Percentiles rank a stretch among this genome's conserved stretches.
phyloP scores from a whole-genome alignment of 2,329 filamentous ascomycete genomes.

The Aspergillus piperis region DNA sequence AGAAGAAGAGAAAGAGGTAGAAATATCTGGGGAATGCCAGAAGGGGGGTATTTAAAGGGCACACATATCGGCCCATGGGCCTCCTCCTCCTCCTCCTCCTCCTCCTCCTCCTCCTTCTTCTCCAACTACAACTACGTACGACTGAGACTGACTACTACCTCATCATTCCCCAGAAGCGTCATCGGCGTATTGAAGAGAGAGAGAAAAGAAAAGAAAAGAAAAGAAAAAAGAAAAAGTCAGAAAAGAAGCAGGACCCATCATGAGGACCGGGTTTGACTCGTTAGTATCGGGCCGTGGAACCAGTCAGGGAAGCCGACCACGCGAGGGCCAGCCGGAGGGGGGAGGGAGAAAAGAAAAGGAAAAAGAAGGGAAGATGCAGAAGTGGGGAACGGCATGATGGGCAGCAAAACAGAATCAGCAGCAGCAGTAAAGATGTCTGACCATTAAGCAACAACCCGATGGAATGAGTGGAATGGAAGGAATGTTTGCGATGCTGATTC shows the following conservation, averaged over 20 bases:
- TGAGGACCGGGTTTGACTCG: not conserved
- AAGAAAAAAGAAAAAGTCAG: not conserved
- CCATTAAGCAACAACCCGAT: not conserved
- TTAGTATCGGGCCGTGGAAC: constrained; percentile 7
- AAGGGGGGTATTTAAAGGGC: too few relatives aligned
- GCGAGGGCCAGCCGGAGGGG: not conserved
- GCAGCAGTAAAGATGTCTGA: not conserved
- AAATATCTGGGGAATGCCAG: too few relatives aligned
- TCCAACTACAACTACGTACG: too few relatives aligned
- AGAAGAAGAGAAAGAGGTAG: not conserved
- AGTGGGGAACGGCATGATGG: constrained; percentile 3
- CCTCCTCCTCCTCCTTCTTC: too few relatives aligned
- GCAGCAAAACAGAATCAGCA: not conserved
- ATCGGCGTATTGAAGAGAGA: not conserved
- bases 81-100: too few relatives aligned
- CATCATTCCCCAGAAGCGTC: not conserved
- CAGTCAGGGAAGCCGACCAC: constrained; percentile 5
- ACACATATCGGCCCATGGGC: too few relatives aligned
- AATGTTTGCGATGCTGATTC: not conserved
- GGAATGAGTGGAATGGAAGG: not conserved
- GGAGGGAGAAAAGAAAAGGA: not conserved
- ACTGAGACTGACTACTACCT: too few relatives aligned
- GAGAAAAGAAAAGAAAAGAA: not conserved
- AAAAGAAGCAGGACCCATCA: not conserved
- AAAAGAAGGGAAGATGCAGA: not conserved